phyloP scores from a whole-genome alignment of 768 basidiomycete genomes.

The Tricholoma flavovirens region DNA sequence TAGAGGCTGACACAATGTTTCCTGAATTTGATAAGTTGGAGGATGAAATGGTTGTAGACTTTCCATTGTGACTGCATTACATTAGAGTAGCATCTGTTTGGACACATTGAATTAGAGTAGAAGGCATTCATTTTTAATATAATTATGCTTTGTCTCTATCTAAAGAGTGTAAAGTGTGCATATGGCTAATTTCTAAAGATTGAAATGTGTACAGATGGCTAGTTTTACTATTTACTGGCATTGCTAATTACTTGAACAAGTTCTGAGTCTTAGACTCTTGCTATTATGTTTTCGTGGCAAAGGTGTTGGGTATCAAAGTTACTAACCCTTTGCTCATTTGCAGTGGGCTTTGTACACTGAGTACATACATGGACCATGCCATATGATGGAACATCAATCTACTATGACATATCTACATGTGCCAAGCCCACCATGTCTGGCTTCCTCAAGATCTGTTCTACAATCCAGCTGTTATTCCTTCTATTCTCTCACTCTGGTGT shows the following conservation, averaged over 20 bases:
- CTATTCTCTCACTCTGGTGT: neutral
- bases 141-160: neutral
- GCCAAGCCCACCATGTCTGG: neutral
- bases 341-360: neutral
- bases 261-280: neutral
- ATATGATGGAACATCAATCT: neutral
- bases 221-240: neutral
- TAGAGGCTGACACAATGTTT: neutral
- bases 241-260: neutral
- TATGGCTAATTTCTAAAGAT: neutral
- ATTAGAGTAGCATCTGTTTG: neutral
- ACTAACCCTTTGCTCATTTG: neutral
- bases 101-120: neutral
- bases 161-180: neutral
- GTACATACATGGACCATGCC: neutral
- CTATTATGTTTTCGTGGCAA: neutral
- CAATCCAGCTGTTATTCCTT: neutral
- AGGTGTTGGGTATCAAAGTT: neutral
- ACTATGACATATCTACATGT: too few relatives aligned
- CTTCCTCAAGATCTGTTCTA: neutral
- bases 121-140: neutral
- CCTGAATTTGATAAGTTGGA: neutral
- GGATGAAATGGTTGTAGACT: neutral
- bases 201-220: neutral
- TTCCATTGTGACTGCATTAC: neutral